A percentile compares a stretch with the other conserved stretches of the same genome.
These are phyloP conservation scores for Alternaria sp. DNA, from an alignment of 2,329 filamentous ascomycete genomes.

Conservation along the genomic window DNA sequence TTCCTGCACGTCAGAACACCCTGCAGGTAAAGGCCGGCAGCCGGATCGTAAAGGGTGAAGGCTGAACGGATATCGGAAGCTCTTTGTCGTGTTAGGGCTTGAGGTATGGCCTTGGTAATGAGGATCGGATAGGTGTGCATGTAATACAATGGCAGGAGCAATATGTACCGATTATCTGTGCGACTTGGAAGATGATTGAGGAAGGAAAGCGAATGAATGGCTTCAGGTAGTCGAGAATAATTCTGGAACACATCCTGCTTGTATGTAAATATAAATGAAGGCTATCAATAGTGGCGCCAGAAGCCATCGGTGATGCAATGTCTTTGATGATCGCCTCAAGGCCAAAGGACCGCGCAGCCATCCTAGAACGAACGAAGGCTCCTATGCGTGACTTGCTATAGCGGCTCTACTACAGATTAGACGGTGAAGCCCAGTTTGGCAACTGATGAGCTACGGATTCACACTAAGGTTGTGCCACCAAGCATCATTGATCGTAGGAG, in stretches of 20 bases:
- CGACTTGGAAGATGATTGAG: constrained; percentile 13
- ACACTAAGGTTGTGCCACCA: background rate
- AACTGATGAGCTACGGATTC: background rate
- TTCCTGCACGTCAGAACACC: constrained; percentile 40
- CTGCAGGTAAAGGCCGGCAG: constrained; percentile 25
- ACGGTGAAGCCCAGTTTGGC: constrained; percentile 11
- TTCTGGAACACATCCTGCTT: constrained; percentile 5
- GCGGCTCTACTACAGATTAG: background rate
- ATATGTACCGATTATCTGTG: constrained; percentile 16
- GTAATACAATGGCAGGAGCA: constrained; percentile 17
- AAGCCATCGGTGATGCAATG: constrained; percentile 21
- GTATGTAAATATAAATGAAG: constrained; percentile 20
- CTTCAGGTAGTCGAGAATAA: constrained; percentile 1
- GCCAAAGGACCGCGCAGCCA: constrained; percentile 14
- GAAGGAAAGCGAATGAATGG: constrained; percentile 7
- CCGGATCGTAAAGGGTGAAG: constrained; percentile 9
- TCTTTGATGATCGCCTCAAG: constrained; percentile 27
- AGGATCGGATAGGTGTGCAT: constrained; percentile 7
- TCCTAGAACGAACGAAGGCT: constrained; percentile 23
- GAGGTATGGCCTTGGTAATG: background rate
- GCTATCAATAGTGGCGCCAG: constrained; percentile 12
- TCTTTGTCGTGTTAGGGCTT: background rate
- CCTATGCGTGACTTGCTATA: constrained; percentile 16
- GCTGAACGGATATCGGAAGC: constrained; percentile 14
- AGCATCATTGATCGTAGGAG: constrained; percentile 1